Evolutionary conservation across 2,329 filamentous ascomycete species (phyloP).

Genomic region (Colletotrichum godetiae): DNA sequence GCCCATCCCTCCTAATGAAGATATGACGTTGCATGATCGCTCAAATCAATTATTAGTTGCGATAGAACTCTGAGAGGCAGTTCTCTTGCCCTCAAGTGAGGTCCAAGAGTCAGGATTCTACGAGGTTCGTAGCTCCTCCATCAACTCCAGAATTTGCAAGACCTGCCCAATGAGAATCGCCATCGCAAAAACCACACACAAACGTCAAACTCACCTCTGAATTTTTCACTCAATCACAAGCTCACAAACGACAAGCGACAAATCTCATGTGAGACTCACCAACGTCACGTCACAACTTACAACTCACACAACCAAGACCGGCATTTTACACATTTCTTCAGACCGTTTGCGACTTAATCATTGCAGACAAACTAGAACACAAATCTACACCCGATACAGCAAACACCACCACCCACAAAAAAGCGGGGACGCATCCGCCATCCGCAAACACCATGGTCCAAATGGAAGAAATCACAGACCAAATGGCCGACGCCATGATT

Average conservation of each 20-base stretch:
- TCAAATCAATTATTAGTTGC: not conserved
- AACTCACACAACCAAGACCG: not conserved
- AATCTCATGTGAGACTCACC: constrained; percentile 5
- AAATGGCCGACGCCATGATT: constrained; percentile 50
- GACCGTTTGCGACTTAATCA: not conserved
- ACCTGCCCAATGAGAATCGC: constrained; percentile 30
- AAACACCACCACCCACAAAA: not conserved
- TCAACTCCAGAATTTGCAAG: constrained; percentile 30
- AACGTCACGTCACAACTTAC: not conserved
- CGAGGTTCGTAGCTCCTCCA: constrained; percentile 29
- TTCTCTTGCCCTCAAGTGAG: not conserved
- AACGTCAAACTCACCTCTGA: constrained; percentile 19
- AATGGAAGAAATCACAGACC: constrained; percentile 56
- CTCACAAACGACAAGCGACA: constrained; percentile 2
- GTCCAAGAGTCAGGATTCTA: constrained; percentile 9
- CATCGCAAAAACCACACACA: constrained; percentile 16
- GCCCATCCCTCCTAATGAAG: not conserved
- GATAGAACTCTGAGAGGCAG: not conserved
- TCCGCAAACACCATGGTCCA: constrained; percentile 43
- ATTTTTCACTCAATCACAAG: constrained; percentile 9
- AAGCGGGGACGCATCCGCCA: constrained; percentile 18
- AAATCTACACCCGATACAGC: no score
- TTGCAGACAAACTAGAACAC: not conserved
- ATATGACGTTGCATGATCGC: not conserved
- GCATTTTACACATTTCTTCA: not conserved